Evolutionary conservation across 768 basidiomycete species (phyloP).

Genomic region (Amanita thiersii): DNA sequence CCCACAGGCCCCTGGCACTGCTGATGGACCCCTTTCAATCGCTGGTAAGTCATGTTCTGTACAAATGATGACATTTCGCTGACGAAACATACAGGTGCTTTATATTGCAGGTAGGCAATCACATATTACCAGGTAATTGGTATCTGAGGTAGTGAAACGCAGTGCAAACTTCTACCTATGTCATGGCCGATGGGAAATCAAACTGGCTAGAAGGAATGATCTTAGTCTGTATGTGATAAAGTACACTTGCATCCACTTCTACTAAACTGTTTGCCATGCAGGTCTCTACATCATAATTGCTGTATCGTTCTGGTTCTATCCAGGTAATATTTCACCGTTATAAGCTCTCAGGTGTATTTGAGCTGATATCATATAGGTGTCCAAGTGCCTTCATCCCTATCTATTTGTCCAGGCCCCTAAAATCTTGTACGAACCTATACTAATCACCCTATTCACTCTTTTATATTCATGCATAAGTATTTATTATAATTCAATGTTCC

Average conservation of each 20-base stretch:
- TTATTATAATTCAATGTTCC: too few species aligned
- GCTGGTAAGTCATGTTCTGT: slow-evolving; percentile 21
- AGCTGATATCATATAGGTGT: background rate
- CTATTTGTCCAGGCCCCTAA: too few species aligned
- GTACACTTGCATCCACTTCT: background rate
- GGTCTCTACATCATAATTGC: slow-evolving; percentile 68
- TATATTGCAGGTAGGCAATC: slow-evolving; percentile 38
- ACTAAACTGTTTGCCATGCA: slow-evolving; percentile 16
- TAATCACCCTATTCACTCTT: too few species aligned
- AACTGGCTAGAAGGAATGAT: slow-evolving; percentile 90
- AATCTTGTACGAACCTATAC: too few species aligned
- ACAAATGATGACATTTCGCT: background rate
- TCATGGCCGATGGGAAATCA: slow-evolving; percentile 78
- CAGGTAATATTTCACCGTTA: slow-evolving; percentile 22
- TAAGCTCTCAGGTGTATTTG: background rate
- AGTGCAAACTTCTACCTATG: slow-evolving; percentile 82
- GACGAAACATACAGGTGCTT: slow-evolving; percentile 22
- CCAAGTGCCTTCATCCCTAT: slow-evolving; percentile 1
- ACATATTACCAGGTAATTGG: background rate
- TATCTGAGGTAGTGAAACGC: background rate
- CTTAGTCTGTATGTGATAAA: slow-evolving; percentile 45
- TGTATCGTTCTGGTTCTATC: slow-evolving; percentile 67
- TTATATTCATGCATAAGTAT: too few species aligned
- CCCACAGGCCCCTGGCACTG: slow-evolving; percentile 71
- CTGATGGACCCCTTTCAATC: slow-evolving; percentile 88